Base-by-base conservation (phyloP, 345 rosid genomes). In the Erysimum cheiranthoides region DNA sequence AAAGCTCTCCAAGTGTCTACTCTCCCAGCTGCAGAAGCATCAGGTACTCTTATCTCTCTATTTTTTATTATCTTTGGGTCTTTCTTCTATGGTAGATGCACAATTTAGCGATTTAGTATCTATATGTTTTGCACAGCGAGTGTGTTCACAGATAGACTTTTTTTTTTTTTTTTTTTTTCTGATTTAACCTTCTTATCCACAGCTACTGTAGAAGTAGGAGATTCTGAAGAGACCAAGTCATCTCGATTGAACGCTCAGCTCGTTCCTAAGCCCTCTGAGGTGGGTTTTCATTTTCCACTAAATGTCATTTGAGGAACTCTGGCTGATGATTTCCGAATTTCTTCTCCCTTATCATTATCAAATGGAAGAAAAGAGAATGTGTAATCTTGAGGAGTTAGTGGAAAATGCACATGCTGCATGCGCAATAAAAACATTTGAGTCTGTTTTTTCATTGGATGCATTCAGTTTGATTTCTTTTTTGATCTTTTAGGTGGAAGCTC, bases 261-360 rank as follows among this genome's bases (percentile, higher is more conserved):
- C 52, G 51, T 83, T 79, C 96, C 96, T 49, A 88, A 71, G 64
- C 74, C 85, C n/a, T 74, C 74, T 62, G 90, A 92, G 92, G 97
- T 89, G n/a, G 75, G 84, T 56, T 65, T 62, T 70, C 8, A 14
- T 45, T 42, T 25, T 11, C 67, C 49, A 32, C 8, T 51, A 8
- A 10, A 34, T 40, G 56, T 11, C 56, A 17, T 63, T 16, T 60
- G 36, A 47, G 28, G 8, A 67, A 67, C 25, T 58, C 17, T 7
- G 13, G 32, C 60, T 12, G 54, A 31, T 18, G 16, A 31, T 63
- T 53, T 43, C 63, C 3, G 0, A 21, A 17, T 12, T 30, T 28
- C 17, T 63, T 3, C 30, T 4, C 36, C 46, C 32, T 38, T 16
- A 56, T 18, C 13, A 2, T n/a, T 73, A 9, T 65, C 28, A 4